These are phyloP conservation scores for Fusarium nisikadoi DNA, from an alignment of 2,329 filamentous ascomycete genomes.

Conservation along the genomic window DNA sequence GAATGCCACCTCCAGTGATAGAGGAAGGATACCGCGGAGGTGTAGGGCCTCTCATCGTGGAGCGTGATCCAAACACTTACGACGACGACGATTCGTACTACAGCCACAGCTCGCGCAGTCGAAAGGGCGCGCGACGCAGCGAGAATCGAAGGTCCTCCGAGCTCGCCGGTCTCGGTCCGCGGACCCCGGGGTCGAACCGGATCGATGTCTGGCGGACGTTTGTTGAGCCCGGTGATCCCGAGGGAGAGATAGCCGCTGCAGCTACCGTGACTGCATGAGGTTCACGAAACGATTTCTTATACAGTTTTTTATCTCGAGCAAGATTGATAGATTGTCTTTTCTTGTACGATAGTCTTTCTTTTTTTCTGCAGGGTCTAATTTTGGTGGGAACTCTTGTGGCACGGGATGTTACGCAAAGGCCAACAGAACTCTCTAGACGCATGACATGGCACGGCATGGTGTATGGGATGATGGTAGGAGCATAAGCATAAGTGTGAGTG, in stretches of 20 bases:
- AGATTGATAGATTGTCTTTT: slow-evolving; percentile 14
- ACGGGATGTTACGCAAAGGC: slow-evolving; percentile 22
- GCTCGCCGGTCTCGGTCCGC: slow-evolving; percentile 60
- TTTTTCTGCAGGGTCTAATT: slow-evolving; percentile 3
- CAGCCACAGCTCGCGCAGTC: slow-evolving; percentile 45
- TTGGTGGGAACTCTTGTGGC: slow-evolving; percentile 8
- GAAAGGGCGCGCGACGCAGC: slow-evolving; percentile 43
- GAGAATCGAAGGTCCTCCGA: slow-evolving; percentile 53
- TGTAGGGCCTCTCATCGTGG: slow-evolving; percentile 36
- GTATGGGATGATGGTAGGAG: slow-evolving; percentile 21
- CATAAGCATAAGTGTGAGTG: slow-evolving; percentile 17
- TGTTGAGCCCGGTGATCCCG: slow-evolving; percentile 57
- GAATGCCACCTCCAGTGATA: slow-evolving; percentile 45
- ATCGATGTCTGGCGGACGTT: slow-evolving; percentile 62
- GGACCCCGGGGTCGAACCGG: slow-evolving; percentile 58
- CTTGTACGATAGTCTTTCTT: slow-evolving; percentile 19
- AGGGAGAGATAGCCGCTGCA: slow-evolving; percentile 44
- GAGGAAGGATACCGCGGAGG: slow-evolving; percentile 33
- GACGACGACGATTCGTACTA: slow-evolving; percentile 47
- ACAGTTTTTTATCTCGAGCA: slow-evolving; percentile 5
- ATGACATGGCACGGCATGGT: slow-evolving; percentile 14
- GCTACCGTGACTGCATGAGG: slow-evolving; percentile 13
- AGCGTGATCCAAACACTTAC: slow-evolving; percentile 45
- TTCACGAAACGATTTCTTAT: background rate
- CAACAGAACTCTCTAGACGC: slow-evolving; percentile 34